Percentiles rank a stretch among this genome's conserved stretches.
phyloP scores from a whole-genome alignment of 2,329 filamentous ascomycete genomes.

The Neonectria sp. region DNA sequence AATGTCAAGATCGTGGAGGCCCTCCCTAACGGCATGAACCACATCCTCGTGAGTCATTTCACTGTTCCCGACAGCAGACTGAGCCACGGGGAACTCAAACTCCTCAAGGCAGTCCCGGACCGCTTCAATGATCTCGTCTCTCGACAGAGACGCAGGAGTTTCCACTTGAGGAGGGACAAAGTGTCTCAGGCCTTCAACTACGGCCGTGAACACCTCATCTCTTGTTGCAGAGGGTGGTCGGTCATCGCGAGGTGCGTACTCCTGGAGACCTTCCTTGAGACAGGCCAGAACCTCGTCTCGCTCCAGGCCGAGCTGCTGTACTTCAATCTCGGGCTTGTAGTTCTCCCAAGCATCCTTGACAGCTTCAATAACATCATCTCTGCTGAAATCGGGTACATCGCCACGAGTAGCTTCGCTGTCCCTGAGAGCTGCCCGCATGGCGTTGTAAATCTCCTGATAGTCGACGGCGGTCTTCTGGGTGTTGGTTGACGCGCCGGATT shows the following conservation, averaged over 20 bases:
- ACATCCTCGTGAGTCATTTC: conserved; percentile 73
- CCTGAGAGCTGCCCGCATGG: conserved; percentile 81
- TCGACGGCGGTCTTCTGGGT: conserved; percentile 76
- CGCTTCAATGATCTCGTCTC: conserved; percentile 86
- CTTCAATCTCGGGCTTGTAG: conserved; percentile 93
- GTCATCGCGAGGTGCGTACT: conserved; percentile 74
- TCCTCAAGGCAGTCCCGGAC: conserved; percentile 91
- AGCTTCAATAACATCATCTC: conserved; percentile 88
- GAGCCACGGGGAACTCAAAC: conserved; percentile 80
- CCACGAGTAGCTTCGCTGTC: conserved; percentile 67
- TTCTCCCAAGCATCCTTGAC: conserved; percentile 94
- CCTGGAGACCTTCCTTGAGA: conserved; percentile 86
- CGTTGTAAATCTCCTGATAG: conserved; percentile 88
- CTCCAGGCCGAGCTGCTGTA: conserved; percentile 91
- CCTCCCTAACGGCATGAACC: conserved; percentile 74
- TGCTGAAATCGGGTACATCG: conserved; percentile 68
- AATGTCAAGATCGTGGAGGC: conserved; percentile 67
- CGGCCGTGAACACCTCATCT: conserved; percentile 87
- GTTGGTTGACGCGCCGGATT: conserved; percentile 74
- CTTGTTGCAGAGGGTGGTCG: conserved; percentile 75
- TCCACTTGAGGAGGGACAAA: conserved; percentile 84
- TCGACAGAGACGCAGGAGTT: conserved; percentile 77
- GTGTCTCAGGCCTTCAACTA: conserved; percentile 88
- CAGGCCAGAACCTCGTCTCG: conserved; percentile 91
- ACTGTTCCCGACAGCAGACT: conserved; percentile 67